Base-by-base conservation (phyloP, 768 basidiomycete species). In the Chalciporus chontae region DNA sequence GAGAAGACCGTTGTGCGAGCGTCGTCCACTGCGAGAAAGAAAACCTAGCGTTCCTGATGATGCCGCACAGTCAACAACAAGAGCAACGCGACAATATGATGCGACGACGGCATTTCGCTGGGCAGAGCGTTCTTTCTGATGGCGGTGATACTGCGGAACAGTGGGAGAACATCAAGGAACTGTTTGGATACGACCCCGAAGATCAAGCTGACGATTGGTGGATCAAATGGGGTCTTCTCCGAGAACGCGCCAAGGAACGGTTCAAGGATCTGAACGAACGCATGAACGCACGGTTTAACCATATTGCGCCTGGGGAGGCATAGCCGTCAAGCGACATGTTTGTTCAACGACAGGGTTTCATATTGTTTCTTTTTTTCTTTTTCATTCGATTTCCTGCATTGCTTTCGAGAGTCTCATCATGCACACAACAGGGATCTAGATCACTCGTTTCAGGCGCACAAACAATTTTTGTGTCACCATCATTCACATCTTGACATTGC, bases 181-280 rank as follows among this genome's bases (percentile, higher is more conserved):
- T 83, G 51, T 79, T 76, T 47, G 65, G 68, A 13, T 77, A 81
- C 55, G 75, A 80, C 54, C 73, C 80, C 8, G 72, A 69, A 34
- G 81, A 84, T 40, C 70, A 73, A 43, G 83, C 78, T 19, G 81
- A 81, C 32, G 79, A 83, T 57, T 84, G 81, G 80, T 85, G 81
- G 81, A 71, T 76, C 10, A 78, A 77, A 32, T 81, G 78, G 79
- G 79, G 79, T 8, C 50, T 71, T 15, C 67, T 79, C 50, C 67
- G 68, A 40, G 69, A 78, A 58, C 56, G 70, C 23, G 70, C 71
- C 50, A 61, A 57, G 43, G 54, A 54, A 38, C 60, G 65, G 11
- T 51, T 43, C 10, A 53, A 21, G 44, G 56, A 58, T 40, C 21
- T 58, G 50, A 57, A 60, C 3, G 55, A 53, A 37, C 46, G 45